A percentile compares a stretch with the other conserved stretches of the same genome.
phyloP scores from a whole-genome alignment of 2,329 filamentous ascomycete genomes.

The Aspergillus uvarum region DNA sequence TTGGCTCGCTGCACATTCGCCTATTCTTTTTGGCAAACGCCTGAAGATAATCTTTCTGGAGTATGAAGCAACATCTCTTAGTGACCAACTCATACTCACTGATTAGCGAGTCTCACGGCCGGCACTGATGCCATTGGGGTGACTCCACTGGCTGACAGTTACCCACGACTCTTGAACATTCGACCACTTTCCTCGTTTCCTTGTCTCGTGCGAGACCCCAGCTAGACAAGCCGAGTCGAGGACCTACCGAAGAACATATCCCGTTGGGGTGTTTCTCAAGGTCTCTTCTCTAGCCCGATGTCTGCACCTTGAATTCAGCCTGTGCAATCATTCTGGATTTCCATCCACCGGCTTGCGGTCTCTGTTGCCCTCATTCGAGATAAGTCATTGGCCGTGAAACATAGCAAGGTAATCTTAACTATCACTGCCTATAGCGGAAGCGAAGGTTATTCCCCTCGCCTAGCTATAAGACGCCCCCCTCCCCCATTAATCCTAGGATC shows the following conservation, averaged over 20 bases:
- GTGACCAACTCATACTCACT: slow-evolving; percentile 9
- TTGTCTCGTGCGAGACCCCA: slow-evolving; percentile 2
- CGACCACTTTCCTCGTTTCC: neutral
- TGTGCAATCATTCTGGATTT: slow-evolving; percentile 6
- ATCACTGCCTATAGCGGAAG: neutral
- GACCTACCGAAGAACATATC: neutral
- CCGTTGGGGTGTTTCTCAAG: slow-evolving; percentile 5
- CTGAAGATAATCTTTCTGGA: neutral
- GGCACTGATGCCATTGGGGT: neutral
- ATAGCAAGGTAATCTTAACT: too few relatives aligned
- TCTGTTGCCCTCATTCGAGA: slow-evolving; percentile 12
- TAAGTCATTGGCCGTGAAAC: neutral
- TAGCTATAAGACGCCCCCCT: too few relatives aligned
- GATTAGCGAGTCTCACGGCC: slow-evolving; percentile 11
- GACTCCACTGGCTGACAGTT: neutral
- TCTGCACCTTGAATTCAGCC: slow-evolving; percentile 15
- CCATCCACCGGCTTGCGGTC: slow-evolving; percentile 13
- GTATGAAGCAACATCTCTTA: neutral
- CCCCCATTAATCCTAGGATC: too few relatives aligned
- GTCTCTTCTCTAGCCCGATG: slow-evolving; percentile 10
- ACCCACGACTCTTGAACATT: neutral
- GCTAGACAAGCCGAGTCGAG: slow-evolving; percentile 10
- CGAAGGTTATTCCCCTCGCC: neutral
- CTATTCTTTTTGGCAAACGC: neutral
- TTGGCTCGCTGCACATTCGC: neutral